Percentiles rank a stretch among this genome's conserved stretches.
Conservation (phyloP, 2,329 filamentous ascomycete species). For the Biscogniauxia mediterranea region DNA sequence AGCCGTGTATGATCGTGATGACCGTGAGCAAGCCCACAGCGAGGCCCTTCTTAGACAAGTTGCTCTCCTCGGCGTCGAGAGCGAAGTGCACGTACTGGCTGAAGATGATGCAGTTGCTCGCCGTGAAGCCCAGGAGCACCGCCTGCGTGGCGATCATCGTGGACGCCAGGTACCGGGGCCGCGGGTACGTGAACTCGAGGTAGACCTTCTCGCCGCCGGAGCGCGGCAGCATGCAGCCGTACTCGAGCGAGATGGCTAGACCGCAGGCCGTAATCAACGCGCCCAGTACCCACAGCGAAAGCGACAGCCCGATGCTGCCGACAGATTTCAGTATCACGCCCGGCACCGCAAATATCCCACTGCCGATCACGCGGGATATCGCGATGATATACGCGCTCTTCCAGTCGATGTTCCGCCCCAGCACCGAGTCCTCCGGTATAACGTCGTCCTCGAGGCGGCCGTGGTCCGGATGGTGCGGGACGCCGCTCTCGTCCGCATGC, state of each 20-base stretch:
- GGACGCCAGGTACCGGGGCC: conserved; percentile 62
- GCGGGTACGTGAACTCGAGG: conserved; percentile 65
- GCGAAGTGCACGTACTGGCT: conserved; percentile 64
- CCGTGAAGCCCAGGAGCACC: conserved; percentile 64
- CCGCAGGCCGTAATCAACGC: conserved; percentile 61
- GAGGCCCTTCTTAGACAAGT: conserved; percentile 52
- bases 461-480: conserved; percentile 22
- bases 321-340: conserved; percentile 64
- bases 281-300: conserved; percentile 63
- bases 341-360: conserved; percentile 70
- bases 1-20: conserved; percentile 59
- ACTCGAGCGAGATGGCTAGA: conserved; percentile 62
- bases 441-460: conserved; percentile 55
- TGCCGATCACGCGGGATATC: conserved; percentile 67
- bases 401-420: conserved; percentile 61
- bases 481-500: conserved; percentile 14
- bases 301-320: conserved; percentile 63
- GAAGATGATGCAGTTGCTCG: conserved; percentile 69
- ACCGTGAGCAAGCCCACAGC: conserved; percentile 55
- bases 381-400: conserved; percentile 64
- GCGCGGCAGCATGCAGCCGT: conserved; percentile 67
- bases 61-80: conserved; percentile 48
- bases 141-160: conserved; percentile 63
- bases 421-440: conserved; percentile 55
- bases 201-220: conserved; percentile 70